Conservation (phyloP, 140 eudicot genomes). For the Anethum foeniculum region DNA sequence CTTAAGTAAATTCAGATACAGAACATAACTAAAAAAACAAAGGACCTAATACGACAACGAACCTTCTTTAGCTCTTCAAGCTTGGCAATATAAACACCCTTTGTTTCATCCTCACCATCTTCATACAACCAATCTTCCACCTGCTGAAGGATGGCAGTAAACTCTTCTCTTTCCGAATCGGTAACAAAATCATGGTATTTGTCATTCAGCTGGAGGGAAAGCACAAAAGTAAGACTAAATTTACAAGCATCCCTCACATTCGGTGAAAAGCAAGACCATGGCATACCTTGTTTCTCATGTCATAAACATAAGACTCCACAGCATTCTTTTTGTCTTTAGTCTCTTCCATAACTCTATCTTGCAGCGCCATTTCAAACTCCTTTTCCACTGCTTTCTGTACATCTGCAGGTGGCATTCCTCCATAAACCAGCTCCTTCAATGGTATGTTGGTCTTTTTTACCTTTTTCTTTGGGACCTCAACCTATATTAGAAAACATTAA, state of each 20-base stretch:
- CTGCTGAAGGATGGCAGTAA: constrained; percentile 62
- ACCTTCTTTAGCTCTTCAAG: constrained; percentile 95
- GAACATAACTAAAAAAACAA: not conserved
- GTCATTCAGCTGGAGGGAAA: constrained; percentile 54
- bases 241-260: not conserved
- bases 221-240: not conserved
- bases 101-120: constrained; percentile 96
- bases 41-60: not conserved
- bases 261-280: not conserved
- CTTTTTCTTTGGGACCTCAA: constrained; percentile 80
- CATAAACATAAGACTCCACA: constrained; percentile 90
- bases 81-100: constrained; percentile 77
- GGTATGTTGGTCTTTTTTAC: constrained; percentile 64
- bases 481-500: constrained; percentile 27
- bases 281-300: constrained; percentile 88
- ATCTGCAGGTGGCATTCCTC: constrained; percentile 59
- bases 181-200: constrained; percentile 60
- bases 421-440: constrained; percentile 58
- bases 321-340: constrained; percentile 93
- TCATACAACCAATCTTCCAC: constrained; percentile 97
- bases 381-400: constrained; percentile 82
- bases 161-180: constrained; percentile 62
- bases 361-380: constrained; percentile 96
- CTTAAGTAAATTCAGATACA: not conserved
- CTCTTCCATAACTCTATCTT: constrained; percentile 95